Conservation (phyloP, 257 asterid genomes). For the Solanum gandarillasii region DNA sequence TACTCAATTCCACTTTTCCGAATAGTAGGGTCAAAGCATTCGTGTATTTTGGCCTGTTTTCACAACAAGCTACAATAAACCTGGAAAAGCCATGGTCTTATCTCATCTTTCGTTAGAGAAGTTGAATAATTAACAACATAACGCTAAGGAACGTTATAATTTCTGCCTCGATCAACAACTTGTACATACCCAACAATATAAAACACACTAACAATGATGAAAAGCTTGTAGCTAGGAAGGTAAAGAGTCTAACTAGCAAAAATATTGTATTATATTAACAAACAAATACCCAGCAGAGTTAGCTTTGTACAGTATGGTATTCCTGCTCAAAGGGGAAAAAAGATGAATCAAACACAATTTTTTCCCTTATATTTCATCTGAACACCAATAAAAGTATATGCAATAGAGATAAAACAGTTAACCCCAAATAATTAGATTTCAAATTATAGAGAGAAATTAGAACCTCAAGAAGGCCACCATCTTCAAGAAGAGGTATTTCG, state of each 20-base stretch:
- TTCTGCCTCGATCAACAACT: neutral
- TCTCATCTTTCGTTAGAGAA: neutral
- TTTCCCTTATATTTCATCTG: neutral
- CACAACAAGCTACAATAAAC: neutral
- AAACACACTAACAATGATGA: neutral
- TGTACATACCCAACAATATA: neutral
- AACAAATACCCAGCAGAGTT: neutral
- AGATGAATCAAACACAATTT: neutral
- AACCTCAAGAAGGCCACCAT: conserved; percentile 52
- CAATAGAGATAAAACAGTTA: neutral
- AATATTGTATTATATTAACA: neutral
- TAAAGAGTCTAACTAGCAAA: neutral
- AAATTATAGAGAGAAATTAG: neutral
- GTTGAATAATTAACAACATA: neutral
- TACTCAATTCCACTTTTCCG: neutral
- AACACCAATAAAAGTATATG: neutral
- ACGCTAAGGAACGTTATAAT: neutral
- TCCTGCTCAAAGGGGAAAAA: neutral
- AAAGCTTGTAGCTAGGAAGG: neutral
- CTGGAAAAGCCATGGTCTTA: neutral
- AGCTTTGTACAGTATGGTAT: neutral
- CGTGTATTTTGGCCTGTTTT: neutral
- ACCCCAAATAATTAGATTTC: neutral
- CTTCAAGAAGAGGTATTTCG: conserved; percentile 52
- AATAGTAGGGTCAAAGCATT: neutral